A percentile compares a stretch with the other conserved stretches of the same genome.
Conservation (phyloP, 116 monocot genomes). For the Trichopus zeylanicus region DNA sequence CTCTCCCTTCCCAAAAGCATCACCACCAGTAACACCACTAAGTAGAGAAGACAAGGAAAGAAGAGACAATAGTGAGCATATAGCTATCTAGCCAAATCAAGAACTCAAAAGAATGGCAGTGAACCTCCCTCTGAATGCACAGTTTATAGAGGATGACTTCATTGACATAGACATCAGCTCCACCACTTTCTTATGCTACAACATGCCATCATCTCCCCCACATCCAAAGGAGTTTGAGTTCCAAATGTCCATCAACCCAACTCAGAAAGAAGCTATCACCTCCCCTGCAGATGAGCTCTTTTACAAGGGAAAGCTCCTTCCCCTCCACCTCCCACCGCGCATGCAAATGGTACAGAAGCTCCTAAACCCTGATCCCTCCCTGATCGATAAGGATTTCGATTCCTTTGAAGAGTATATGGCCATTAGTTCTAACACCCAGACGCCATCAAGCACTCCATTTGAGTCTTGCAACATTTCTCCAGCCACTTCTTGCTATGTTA, state of each 20-base stretch:
- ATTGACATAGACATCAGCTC: conserved; percentile 85
- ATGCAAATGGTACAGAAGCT: conserved; percentile 50
- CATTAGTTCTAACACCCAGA: not conserved
- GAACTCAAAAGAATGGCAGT: conserved; percentile 20
- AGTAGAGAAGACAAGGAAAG: no score
- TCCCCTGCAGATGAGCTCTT: conserved; percentile 98
- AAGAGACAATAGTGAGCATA: no score
- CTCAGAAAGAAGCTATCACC: conserved; percentile 22
- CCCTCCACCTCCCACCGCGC: conserved; percentile 70
- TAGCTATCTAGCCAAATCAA: no score
- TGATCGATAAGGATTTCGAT: not conserved
- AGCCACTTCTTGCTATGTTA: conserved; percentile 42
- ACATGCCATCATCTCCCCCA: conserved; percentile 22
- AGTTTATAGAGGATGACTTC: conserved; percentile 56
- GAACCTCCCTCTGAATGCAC: conserved; percentile 6
- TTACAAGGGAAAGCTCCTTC: conserved; percentile 83
- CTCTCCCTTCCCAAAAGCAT: no score
- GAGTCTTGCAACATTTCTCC: conserved; percentile 54
- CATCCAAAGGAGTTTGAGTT: conserved; percentile 71
- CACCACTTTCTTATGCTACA: conserved; percentile 18
- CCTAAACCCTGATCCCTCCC: conserved; percentile 14
- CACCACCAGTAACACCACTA: no score
- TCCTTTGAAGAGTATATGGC: not conserved
- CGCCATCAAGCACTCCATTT: conserved; percentile 20
- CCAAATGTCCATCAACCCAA: conserved; percentile 29